A percentile compares a stretch with the other conserved stretches of the same genome.
Conservation (phyloP, 352 stramenopile species). For the Pythium rhizo-oryzae region DNA sequence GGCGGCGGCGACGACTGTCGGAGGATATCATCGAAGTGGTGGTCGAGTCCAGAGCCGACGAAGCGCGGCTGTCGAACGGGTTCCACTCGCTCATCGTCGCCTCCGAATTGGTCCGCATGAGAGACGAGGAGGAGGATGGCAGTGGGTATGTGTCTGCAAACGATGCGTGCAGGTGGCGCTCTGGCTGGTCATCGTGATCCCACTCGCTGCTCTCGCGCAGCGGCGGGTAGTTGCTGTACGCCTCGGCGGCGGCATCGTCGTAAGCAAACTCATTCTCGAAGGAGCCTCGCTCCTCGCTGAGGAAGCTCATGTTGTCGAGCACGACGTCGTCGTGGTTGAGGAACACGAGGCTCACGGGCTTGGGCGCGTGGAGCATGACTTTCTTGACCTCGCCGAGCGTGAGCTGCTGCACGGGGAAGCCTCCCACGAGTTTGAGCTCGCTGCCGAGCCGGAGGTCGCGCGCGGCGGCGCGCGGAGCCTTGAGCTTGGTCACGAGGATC, state of each 20-base stretch:
- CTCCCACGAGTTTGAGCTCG: slow-evolving; percentile 73
- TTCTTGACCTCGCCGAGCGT: slow-evolving; percentile 78
- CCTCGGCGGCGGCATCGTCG: slow-evolving; percentile 6
- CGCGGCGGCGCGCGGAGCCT: slow-evolving; percentile 12
- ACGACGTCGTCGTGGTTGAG: slow-evolving; percentile 58
- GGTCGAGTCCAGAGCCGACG: slow-evolving; percentile 10
- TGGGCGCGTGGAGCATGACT: slow-evolving; percentile 71
- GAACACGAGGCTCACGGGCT: slow-evolving; percentile 82
- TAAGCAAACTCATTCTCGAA: slow-evolving; percentile 42
- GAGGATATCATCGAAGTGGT: slow-evolving; percentile 5
- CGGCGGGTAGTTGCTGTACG: slow-evolving; percentile 18
- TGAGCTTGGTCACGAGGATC: slow-evolving; percentile 72
- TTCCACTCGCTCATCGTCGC: slow-evolving; percentile 6
- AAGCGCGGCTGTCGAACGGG: slow-evolving; percentile 18
- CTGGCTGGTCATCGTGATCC: slow-evolving; percentile 18
- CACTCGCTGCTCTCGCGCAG: slow-evolving; percentile 31
- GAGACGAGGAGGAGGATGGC: slow-evolving; percentile 18
- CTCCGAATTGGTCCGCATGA: not conserved
- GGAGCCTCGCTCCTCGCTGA: slow-evolving; percentile 41
- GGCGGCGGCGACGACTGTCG: slow-evolving; percentile 10
- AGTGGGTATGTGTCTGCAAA: slow-evolving; percentile 13
- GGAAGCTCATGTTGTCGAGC: slow-evolving; percentile 43
- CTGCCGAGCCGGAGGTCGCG: slow-evolving; percentile 62
- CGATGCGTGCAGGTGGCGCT: not conserved
- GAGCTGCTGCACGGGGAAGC: slow-evolving; percentile 71